Percentiles rank a stretch among this genome's conserved stretches.
Evolutionary conservation across 2,329 filamentous ascomycete species (phyloP).

Genomic region (Colletotrichum endophyticum): DNA sequence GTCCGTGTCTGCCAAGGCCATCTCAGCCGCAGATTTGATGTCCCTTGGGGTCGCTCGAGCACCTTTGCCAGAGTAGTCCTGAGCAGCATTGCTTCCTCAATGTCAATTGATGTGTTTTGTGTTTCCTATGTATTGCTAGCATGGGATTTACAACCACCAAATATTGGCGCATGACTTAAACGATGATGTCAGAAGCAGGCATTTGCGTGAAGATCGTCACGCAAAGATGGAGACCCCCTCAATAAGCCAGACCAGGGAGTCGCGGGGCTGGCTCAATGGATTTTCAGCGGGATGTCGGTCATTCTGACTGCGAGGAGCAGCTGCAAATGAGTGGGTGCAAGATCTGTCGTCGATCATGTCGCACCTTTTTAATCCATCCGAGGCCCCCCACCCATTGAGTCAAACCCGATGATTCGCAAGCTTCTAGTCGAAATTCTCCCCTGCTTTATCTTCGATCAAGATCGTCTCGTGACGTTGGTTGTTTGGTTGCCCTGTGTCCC

Average conservation of each 20-base stretch:
- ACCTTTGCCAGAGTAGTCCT: not conserved
- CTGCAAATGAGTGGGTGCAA: not conserved
- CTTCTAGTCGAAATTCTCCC: not conserved
- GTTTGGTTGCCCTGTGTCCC: not conserved
- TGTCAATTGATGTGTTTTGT: not conserved
- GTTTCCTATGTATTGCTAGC: not conserved
- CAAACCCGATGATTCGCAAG: not conserved
- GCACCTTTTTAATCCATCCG: not conserved
- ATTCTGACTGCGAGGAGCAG: not conserved
- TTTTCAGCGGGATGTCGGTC: not conserved
- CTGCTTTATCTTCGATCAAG: not conserved
- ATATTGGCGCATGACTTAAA: not conserved
- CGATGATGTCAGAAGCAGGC: not conserved
- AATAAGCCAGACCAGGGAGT: not conserved
- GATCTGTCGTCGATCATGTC: not conserved
- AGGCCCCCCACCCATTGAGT: not conserved
- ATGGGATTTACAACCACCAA: not conserved
- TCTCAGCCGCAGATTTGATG: not conserved
- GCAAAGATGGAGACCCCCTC: not conserved
- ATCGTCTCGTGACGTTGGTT: not conserved
- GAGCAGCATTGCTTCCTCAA: not conserved
- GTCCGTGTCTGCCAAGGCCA: not conserved
- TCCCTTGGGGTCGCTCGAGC: too few species aligned
- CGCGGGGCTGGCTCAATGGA: not conserved
- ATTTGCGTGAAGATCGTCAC: not conserved